These are phyloP conservation scores for Neonectria hederae DNA, from an alignment of 2,329 filamentous ascomycete genomes.

Conservation along the genomic window DNA sequence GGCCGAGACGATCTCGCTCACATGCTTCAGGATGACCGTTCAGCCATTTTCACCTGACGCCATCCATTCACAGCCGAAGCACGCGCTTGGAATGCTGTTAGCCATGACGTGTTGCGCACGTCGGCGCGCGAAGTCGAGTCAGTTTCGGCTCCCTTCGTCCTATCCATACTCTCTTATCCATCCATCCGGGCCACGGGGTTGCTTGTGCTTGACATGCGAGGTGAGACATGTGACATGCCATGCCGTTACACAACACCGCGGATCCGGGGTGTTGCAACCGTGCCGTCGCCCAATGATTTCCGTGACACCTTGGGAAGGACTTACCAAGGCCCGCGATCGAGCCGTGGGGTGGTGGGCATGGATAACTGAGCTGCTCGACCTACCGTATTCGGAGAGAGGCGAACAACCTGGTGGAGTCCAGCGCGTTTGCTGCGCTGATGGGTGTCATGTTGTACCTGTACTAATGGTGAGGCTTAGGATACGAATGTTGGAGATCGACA, in stretches of 20 bases:
- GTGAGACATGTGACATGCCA: conserved; percentile 21
- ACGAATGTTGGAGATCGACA: background rate
- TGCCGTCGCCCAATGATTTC: conserved; percentile 32
- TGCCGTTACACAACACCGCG: conserved; percentile 14
- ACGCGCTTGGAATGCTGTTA: background rate
- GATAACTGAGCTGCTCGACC: background rate
- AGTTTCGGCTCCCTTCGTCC: conserved; percentile 1
- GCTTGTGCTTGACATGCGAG: background rate
- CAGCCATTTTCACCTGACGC: background rate
- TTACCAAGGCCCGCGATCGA: conserved; percentile 26
- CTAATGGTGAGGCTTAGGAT: background rate
- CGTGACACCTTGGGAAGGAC: conserved; percentile 18
- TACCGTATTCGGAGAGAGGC: background rate
- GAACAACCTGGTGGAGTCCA: background rate
- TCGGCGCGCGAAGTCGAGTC: conserved; percentile 8
- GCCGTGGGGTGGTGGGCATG: conserved; percentile 15
- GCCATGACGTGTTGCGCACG: background rate
- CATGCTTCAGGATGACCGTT: conserved; percentile 7
- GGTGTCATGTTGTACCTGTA: background rate
- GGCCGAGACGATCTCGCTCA: conserved; percentile 7
- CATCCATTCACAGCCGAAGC: background rate
- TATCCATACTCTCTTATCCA: conserved; percentile 16
- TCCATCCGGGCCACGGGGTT: conserved; percentile 16
- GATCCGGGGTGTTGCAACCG: conserved; percentile 29
- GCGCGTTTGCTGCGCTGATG: background rate